Conservation (phyloP, 371 early-diverging fungal genomes). For the Actinomortierella ambigua region DNA sequence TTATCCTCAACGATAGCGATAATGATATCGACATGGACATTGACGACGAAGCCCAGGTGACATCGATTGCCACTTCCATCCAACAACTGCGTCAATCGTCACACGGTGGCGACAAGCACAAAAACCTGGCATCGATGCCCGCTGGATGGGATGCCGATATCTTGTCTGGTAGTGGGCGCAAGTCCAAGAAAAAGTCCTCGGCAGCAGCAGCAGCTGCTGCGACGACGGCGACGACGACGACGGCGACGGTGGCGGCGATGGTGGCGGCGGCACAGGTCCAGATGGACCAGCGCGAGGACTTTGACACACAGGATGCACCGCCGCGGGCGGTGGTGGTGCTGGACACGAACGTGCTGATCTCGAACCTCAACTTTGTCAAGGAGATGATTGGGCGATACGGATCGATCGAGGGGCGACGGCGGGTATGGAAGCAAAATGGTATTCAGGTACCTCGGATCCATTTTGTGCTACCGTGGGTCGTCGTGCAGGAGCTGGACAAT, state of each 20-base stretch:
- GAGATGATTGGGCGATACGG: conserved; percentile 28
- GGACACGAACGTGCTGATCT: conserved; percentile 48
- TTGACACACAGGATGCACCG: background rate
- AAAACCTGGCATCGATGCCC: conserved; percentile 10
- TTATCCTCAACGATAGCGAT: background rate
- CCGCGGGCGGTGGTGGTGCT: conserved; percentile 34
- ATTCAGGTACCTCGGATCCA: conserved; percentile 6
- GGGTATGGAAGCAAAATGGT: background rate
- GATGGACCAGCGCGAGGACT: background rate
- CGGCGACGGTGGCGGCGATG: conserved; percentile 18
- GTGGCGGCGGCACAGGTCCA: conserved; percentile 3
- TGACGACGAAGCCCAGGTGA: conserved; percentile 22
- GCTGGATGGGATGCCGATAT: conserved; percentile 1
- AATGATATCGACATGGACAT: conserved; percentile 34
- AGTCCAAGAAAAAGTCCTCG: too few relatives aligned
- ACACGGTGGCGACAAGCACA: background rate
- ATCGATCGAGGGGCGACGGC: background rate
- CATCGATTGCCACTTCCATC: conserved; percentile 36
- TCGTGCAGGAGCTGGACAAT: conserved; percentile 48
- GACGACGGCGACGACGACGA: conserved; percentile 5
- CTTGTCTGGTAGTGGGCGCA: background rate
- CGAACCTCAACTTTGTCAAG: conserved; percentile 45
- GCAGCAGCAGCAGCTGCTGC: too few relatives aligned
- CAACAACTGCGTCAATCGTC: conserved; percentile 17
- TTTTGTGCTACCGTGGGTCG: conserved; percentile 48